Evolutionary conservation across 2,329 filamentous ascomycete genomes (phyloP).

Genomic region (Phaeosphaeria sp.): DNA sequence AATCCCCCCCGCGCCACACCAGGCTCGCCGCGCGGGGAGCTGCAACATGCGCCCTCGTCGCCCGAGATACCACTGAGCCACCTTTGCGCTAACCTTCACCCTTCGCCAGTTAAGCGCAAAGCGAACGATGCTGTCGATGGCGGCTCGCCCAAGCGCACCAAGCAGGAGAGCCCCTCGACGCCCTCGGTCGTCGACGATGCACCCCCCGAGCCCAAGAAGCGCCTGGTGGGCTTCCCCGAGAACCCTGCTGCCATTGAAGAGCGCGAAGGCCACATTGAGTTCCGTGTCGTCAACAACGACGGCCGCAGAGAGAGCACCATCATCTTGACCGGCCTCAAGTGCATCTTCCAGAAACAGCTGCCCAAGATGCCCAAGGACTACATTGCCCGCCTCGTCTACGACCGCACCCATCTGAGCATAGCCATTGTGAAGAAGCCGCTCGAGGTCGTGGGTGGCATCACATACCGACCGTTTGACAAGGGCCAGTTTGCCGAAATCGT

Average conservation of each 20-base stretch:
- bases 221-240: constrained; percentile 84
- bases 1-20: constrained; percentile 10
- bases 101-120: constrained; percentile 69
- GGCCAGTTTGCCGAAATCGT: constrained; percentile 97
- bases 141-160: constrained; percentile 65
- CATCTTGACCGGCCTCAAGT: constrained; percentile 93
- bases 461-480: constrained; percentile 91
- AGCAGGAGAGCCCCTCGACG: constrained; percentile 41
- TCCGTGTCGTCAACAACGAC: constrained; percentile 98
- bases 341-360: constrained; percentile 97
- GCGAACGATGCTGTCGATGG: constrained; percentile 71
- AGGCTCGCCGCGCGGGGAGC: neutral
- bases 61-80: constrained; percentile 19
- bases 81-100: constrained; percentile 19
- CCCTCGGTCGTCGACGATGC: constrained; percentile 42
- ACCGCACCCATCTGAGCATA: constrained; percentile 93
- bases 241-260: constrained; percentile 96
- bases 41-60: constrained; percentile 6
- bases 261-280: constrained; percentile 92
- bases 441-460: constrained; percentile 94
- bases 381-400: constrained; percentile 95
- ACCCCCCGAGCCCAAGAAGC: constrained; percentile 55
- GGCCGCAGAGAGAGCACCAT: constrained; percentile 85
- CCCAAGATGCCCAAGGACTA: constrained; percentile 99
- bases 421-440: constrained; percentile 97